Evolutionary conservation across 208 protist genomes (phyloP).

Genomic region (Wallacemonas collosoma): DNA sequence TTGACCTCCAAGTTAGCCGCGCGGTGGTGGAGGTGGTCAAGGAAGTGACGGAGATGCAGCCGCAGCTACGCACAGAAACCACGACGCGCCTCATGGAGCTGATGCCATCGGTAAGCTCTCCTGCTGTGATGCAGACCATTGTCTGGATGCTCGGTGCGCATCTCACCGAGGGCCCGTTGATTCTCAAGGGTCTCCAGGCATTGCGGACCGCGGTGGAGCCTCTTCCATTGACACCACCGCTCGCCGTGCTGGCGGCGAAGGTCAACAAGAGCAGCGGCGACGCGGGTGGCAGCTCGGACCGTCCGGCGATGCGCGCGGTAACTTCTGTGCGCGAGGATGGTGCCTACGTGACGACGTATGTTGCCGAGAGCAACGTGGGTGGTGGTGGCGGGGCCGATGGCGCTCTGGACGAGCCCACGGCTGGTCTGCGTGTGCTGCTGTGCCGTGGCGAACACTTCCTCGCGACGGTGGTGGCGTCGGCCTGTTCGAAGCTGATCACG

Average conservation of each 20-base stretch:
- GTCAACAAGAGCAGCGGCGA: constrained; percentile 13
- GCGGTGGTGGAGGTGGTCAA: constrained; percentile 96
- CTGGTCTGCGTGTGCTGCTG: constrained; percentile 61
- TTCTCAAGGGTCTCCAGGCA: constrained; percentile 44
- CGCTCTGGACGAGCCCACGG: constrained; percentile 17
- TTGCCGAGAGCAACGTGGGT: constrained; percentile 10
- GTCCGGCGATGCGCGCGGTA: constrained; percentile 47
- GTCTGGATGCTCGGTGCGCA: constrained; percentile 96
- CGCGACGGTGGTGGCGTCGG: constrained; percentile 80
- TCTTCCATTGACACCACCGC: constrained; percentile 60
- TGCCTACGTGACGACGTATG: constrained; percentile 93
- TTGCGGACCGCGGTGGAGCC: constrained; percentile 52
- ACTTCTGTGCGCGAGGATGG: constrained; percentile 90
- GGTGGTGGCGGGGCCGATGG: constrained; percentile 2
- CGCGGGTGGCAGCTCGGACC: constrained; percentile 2
- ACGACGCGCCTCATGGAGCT: constrained; percentile 57
- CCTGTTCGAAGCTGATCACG: constrained; percentile 95
- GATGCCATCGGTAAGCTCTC: constrained; percentile 65
- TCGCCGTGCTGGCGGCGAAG: constrained; percentile 32
- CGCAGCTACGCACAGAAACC: constrained; percentile 73
- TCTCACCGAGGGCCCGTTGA: constrained; percentile 54
- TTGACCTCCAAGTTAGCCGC: constrained; percentile 57
- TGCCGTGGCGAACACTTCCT: constrained; percentile 95
- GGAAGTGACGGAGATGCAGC: constrained; percentile 93
- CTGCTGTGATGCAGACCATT: constrained; percentile 72